These are phyloP conservation scores for Vaccinium myrtillus DNA, from an alignment of 148 eudicot species.

Conservation along the genomic window DNA sequence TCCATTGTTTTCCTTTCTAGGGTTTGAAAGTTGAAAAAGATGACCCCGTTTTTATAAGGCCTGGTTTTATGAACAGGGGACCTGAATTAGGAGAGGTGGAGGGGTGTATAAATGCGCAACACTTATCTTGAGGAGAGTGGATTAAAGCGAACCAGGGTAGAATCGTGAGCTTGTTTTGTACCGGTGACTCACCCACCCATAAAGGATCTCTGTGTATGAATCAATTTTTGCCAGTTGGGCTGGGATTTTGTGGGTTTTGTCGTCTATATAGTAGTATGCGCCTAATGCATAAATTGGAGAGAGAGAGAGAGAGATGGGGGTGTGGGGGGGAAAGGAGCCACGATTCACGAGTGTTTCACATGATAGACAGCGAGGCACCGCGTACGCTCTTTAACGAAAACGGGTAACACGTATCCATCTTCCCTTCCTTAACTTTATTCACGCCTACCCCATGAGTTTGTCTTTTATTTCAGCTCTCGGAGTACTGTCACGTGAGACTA, in stretches of 20 bases:
- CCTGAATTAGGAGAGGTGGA: not conserved
- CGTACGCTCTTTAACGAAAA: not conserved
- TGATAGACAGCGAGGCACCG: not conserved
- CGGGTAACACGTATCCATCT: not conserved
- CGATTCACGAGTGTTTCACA: not conserved
- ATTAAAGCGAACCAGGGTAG: too few species aligned
- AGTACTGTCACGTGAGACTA: too few species aligned
- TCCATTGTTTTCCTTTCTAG: conserved; percentile 12
- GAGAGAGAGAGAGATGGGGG: not conserved
- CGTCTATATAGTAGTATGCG: not conserved
- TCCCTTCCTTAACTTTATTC: not conserved
- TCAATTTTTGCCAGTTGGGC: not conserved
- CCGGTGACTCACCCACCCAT: not conserved
- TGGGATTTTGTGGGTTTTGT: not conserved
- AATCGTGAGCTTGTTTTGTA: not conserved
- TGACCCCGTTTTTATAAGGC: not conserved
- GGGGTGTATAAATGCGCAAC: not conserved
- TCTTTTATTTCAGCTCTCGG: too few species aligned
- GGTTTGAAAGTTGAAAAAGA: not conserved
- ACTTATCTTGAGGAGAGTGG: not conserved
- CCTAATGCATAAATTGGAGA: not conserved
- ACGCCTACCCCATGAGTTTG: not conserved
- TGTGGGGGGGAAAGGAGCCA: too few species aligned
- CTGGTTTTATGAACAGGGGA: not conserved
- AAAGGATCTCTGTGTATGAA: not conserved